These are phyloP conservation scores for Botrytis porri DNA, from an alignment of 2,329 filamentous ascomycete species.

Conservation along the genomic window DNA sequence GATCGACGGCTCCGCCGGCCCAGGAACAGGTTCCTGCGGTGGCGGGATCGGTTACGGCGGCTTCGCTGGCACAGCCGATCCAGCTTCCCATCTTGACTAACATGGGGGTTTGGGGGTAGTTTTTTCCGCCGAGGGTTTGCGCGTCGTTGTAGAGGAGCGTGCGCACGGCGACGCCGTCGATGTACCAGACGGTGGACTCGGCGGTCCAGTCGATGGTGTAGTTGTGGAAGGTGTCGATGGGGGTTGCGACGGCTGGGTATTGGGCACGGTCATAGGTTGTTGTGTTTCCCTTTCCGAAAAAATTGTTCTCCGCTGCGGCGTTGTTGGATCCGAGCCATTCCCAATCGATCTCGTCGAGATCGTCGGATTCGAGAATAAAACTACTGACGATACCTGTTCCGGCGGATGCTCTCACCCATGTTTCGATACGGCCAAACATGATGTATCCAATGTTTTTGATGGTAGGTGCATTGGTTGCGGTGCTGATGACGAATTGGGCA, in stretches of 20 bases:
- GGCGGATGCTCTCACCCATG: constrained; percentile 46
- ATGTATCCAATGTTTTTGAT: constrained; percentile 48
- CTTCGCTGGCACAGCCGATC: constrained; percentile 38
- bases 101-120: constrained; percentile 70
- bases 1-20: constrained; percentile 58
- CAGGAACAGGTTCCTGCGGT: constrained; percentile 61
- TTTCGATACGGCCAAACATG: constrained; percentile 51
- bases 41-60: constrained; percentile 44
- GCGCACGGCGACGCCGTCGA: constrained; percentile 50
- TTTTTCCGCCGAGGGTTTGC: constrained; percentile 48
- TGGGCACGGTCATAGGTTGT: constrained; percentile 48
- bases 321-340: constrained; percentile 40
- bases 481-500: constrained; percentile 49
- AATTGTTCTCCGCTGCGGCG: constrained; percentile 48
- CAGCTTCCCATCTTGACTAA: constrained; percentile 61
- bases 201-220: constrained; percentile 68
- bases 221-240: constrained; percentile 51
- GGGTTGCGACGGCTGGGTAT: constrained; percentile 40
- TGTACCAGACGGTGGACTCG: constrained; percentile 56
- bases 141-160: constrained; percentile 47
- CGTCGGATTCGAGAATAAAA: constrained; percentile 50
- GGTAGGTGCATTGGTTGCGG: constrained; percentile 48
- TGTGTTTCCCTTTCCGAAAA: constrained; percentile 54
- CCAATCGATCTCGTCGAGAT: constrained; percentile 54
- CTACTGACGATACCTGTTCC: constrained; percentile 50